These are phyloP conservation scores for Fusarium chlamydosporum DNA, from an alignment of 2,329 filamentous ascomycete genomes.

Conservation along the genomic window DNA sequence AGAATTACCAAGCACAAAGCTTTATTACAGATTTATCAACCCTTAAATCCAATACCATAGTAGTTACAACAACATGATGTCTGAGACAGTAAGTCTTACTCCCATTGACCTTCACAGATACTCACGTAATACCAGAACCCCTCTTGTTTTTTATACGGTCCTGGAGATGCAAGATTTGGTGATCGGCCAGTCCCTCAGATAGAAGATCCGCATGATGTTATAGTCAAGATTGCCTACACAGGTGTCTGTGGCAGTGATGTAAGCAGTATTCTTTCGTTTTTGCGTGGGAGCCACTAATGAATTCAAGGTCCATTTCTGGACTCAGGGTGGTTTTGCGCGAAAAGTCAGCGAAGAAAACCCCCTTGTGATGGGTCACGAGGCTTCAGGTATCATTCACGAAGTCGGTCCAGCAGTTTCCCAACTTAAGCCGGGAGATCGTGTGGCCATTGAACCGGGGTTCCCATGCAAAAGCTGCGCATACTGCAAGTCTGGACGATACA, in stretches of 20 bases:
- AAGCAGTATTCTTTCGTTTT: background rate
- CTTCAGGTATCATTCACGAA: constrained; percentile 82
- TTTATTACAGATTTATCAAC: background rate
- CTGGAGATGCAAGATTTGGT: constrained; percentile 39
- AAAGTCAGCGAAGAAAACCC: constrained; percentile 84
- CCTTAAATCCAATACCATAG: background rate
- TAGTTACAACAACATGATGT: constrained; percentile 6
- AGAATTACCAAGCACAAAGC: background rate
- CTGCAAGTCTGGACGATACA: constrained; percentile 88
- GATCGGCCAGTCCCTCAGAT: constrained; percentile 43
- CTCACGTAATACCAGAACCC: constrained; percentile 17
- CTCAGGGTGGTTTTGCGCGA: constrained; percentile 82
- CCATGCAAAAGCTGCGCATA: constrained; percentile 83
- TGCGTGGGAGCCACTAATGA: background rate
- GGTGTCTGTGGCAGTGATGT: constrained; percentile 52
- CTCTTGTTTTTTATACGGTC: constrained; percentile 46
- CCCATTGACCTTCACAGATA: too few relatives aligned
- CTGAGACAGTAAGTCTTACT: constrained; percentile 4
- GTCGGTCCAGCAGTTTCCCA: constrained; percentile 74
- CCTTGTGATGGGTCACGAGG: constrained; percentile 77
- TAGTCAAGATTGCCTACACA: constrained; percentile 46
- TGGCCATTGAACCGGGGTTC: constrained; percentile 92
- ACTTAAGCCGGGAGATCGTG: constrained; percentile 80
- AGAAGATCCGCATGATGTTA: constrained; percentile 47
- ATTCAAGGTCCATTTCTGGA: constrained; percentile 83